Evolutionary conservation across 805 yeast genomes (phyloP), one percentile per base, ranked within the genome.

Genomic region (Candida maris): DNA sequence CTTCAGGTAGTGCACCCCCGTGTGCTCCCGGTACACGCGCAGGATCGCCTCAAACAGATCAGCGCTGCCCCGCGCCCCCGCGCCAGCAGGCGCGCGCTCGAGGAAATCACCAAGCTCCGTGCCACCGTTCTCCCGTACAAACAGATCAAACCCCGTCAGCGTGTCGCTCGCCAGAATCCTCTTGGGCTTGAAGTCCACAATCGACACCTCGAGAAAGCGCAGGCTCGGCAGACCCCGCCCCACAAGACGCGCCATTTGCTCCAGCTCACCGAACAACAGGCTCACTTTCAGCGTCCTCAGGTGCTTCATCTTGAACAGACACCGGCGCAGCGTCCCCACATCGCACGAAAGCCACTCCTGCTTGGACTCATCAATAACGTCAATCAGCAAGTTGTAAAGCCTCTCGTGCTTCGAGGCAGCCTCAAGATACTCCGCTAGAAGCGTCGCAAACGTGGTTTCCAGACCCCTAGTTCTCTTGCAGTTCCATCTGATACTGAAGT

Each of bases 401-500:
- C 24, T 29, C 12, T 13, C 32, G 15, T 49, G 52, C 24, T 37
- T 41, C 15, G 37, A 28, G 8, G 47, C 25, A 2, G 48, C 27
- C 19, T 26, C 31, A 17, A 51, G 7, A 23, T 50, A 45, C 13
- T 34, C 26, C 3, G n/a, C 24, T 5, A 28, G 20, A 12, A 44
- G 18, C 13, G 30, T 30, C 5, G 34, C 35, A 26, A 41, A 45
- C 9, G 34, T 19, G 9, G 22, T 14, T 5, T 30, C 34, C 8
- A 32, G 16, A 20, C 30, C 35, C 9, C 19, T 7, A 22, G 46
- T 41, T 30, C 35, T 46, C 23, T 29, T 37, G 10, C 12, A 13
- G 28, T 45, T 47, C 54, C 52, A 51, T 32, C 48, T 39, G 4
- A 53, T 13, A 20, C 42, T 42, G n/a, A 47, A 30, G 38, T 55